These are phyloP conservation scores for Chytriomyces hyalinus DNA, from an alignment of 192 early-diverging fungal genomes.

Conservation along the genomic window DNA sequence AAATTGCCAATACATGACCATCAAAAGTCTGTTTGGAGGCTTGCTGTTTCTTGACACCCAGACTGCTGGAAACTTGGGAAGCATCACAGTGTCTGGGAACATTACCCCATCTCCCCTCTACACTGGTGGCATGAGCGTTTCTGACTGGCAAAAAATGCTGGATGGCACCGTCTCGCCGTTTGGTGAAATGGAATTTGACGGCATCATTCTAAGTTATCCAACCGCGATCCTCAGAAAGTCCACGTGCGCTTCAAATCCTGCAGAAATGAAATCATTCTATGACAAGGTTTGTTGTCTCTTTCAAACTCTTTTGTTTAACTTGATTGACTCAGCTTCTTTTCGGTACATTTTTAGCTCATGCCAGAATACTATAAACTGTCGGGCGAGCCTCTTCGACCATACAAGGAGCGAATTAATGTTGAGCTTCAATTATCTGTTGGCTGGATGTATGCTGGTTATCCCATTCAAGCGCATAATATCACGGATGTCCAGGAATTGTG, in stretches of 20 bases:
- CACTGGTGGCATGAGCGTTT: background rate
- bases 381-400: background rate
- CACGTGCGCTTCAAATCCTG: no score
- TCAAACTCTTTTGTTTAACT: no score
- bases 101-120: background rate
- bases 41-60: no score
- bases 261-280: background rate
- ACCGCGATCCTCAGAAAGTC: background rate
- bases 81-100: background rate
- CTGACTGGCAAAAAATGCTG: background rate
- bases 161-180: background rate
- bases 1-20: background rate
- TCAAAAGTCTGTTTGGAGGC: no score
- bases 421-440: background rate
- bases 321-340: no score
- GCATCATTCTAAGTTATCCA: background rate
- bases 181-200: background rate
- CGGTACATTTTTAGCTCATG: background rate
- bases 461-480: background rate
- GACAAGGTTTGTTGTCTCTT: background rate
- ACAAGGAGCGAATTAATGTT: background rate
- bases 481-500: background rate
- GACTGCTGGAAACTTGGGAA: background rate
- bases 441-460: background rate
- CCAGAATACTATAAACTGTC: background rate